Percentiles rank a stretch among this genome's conserved stretches.
Conservation (phyloP, 164 flowering plant species). For the Buxus sempervirens region DNA sequence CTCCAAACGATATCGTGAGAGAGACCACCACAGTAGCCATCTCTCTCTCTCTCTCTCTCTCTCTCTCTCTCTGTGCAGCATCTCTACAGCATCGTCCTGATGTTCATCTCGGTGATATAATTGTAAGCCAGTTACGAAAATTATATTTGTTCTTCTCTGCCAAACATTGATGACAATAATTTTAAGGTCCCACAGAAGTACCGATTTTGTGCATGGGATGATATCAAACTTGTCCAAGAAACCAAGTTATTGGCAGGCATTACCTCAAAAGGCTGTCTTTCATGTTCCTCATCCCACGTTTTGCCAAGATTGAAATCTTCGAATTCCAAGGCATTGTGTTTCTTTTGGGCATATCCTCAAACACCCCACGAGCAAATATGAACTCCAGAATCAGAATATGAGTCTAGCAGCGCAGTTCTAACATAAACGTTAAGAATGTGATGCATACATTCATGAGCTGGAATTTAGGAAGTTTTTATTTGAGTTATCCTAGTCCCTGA, state of each 20-base stretch:
- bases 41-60: no score
- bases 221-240: constrained; percentile 28
- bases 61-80: no score
- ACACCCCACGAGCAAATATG: constrained; percentile 13
- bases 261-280: constrained; percentile 16
- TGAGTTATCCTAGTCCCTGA: no score
- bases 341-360: constrained; percentile 19
- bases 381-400: constrained; percentile 12
- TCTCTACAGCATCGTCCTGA: constrained; percentile 23
- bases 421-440: constrained; percentile 24
- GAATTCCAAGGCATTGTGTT: constrained; percentile 28
- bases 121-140: constrained; percentile 13
- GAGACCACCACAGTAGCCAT: no score
- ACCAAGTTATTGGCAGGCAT: constrained; percentile 27
- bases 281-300: constrained; percentile 16
- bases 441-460: no score
- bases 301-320: constrained; percentile 20
- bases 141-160: constrained; percentile 20
- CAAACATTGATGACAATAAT: constrained; percentile 27
- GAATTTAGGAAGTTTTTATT: no score
- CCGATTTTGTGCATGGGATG: constrained; percentile 22
- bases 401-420: constrained; percentile 21
- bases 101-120: constrained; percentile 21
- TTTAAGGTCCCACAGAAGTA: constrained; percentile 20
- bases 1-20: no score